These are phyloP conservation scores for Suhomyces tanzawaensis DNA, from an alignment of 805 yeast species.

Conservation along the genomic window DNA sequence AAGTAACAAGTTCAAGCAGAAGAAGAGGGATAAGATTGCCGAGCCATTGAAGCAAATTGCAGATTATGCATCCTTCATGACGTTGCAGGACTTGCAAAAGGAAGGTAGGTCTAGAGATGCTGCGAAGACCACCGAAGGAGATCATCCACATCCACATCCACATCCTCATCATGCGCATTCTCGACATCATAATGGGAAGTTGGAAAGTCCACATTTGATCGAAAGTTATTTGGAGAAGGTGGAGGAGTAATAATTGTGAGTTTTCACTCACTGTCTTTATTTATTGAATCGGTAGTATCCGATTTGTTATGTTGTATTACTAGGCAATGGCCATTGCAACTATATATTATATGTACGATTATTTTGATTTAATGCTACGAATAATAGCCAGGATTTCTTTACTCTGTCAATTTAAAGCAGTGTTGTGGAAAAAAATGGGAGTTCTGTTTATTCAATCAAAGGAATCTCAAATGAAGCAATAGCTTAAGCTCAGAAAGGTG, in stretches of 20 bases:
- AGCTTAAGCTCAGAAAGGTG: too few relatives aligned
- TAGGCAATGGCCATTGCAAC: too few relatives aligned
- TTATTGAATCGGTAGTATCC: too few relatives aligned
- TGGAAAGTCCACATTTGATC: background rate
- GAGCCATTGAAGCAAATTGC: slow-evolving; percentile 41
- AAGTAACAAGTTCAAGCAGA: slow-evolving; percentile 63
- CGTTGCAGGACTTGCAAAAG: slow-evolving; percentile 38
- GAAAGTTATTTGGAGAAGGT: background rate
- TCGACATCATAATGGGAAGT: slow-evolving; percentile 2
- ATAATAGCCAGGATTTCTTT: too few relatives aligned
- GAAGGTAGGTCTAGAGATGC: slow-evolving; percentile 26
- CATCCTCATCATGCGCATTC: slow-evolving; percentile 8
- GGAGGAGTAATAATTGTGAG: background rate
- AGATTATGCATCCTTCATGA: slow-evolving; percentile 36
- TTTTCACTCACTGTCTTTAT: too few relatives aligned
- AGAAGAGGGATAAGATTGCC: slow-evolving; percentile 25
- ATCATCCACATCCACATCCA: slow-evolving; percentile 7
- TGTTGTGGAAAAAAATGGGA: too few relatives aligned
- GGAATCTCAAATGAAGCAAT: too few relatives aligned
- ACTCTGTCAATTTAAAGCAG: too few relatives aligned
- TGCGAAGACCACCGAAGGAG: slow-evolving; percentile 6
- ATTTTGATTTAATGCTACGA: too few relatives aligned
- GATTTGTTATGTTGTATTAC: too few relatives aligned
- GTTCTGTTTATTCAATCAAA: too few relatives aligned
- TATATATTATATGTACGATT: too few relatives aligned